Percentiles rank a stretch among this genome's conserved stretches.
Conservation (phyloP, 371 early-diverging fungal species). For the Encephalitozoon intestinalis region DNA sequence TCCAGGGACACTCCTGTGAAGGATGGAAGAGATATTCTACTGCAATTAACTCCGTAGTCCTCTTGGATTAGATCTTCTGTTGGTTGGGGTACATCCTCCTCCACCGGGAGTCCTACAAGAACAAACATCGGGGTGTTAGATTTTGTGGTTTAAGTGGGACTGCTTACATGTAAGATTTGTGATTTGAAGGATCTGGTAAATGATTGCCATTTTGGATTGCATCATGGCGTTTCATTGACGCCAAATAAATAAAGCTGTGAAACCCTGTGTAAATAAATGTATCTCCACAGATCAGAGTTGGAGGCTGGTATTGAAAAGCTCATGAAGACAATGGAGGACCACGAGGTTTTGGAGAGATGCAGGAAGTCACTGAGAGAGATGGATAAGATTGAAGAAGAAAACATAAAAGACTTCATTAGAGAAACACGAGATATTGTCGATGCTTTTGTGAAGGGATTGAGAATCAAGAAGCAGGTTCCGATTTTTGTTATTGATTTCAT, state of each 20-base stretch:
- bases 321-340: not conserved
- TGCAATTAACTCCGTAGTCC: not conserved
- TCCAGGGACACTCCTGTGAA: constrained; percentile 6
- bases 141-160: not conserved
- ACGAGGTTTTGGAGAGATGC: not conserved
- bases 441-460: not conserved
- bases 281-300: not conserved
- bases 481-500: constrained; percentile 7
- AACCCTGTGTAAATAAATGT: constrained; percentile 4
- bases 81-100: not conserved
- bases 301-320: constrained; percentile 10
- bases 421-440: not conserved
- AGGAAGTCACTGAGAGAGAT: not conserved
- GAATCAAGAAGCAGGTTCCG: not conserved
- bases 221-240: not conserved
- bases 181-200: not conserved
- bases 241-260: not conserved
- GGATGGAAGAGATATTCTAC: not conserved
- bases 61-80: not conserved
- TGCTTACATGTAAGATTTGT: not conserved
- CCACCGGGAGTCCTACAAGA: not conserved
- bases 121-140: constrained; percentile 1
- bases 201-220: not conserved
- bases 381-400: not conserved
- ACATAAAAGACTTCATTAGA: not conserved